Percentiles rank a stretch among this genome's conserved stretches.
Conservation (phyloP, 331 rosid species). For the Acacia concinna region DNA sequence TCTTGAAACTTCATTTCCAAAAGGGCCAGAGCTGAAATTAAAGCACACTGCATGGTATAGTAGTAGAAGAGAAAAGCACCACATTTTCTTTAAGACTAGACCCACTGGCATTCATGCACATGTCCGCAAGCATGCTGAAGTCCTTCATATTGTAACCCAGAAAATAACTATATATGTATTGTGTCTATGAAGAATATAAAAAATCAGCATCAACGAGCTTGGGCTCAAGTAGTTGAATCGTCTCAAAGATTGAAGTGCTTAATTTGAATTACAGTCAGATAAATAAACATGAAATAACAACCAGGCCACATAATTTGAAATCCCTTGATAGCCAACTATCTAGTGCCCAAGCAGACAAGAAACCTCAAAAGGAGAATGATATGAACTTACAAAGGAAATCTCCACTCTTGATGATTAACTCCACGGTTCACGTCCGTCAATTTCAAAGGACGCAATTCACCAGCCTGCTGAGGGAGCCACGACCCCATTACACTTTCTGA, state of each 20-base stretch:
- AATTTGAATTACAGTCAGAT: background rate
- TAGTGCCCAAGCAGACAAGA: background rate
- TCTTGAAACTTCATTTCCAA: conserved; percentile 71
- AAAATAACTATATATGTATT: too few relatives aligned
- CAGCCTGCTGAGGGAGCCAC: conserved; percentile 62
- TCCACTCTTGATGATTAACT: conserved; percentile 44
- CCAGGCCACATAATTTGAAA: background rate
- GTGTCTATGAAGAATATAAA: background rate
- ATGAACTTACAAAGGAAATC: conserved; percentile 76
- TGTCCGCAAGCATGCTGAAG: background rate
- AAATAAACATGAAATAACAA: background rate
- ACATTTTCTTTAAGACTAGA: background rate
- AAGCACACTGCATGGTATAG: conserved; percentile 24
- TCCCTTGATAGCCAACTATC: background rate
- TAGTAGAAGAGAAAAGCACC: conserved; percentile 12
- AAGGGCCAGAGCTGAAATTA: conserved; percentile 63
- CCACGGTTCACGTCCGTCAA: conserved; percentile 74
- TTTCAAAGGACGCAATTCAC: conserved; percentile 52
- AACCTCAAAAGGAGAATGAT: background rate
- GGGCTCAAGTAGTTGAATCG: background rate
- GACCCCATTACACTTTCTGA: conserved; percentile 49
- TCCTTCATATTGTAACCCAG: background rate
- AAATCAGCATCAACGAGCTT: background rate
- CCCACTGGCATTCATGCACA: background rate
- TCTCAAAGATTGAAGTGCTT: background rate